Evolutionary conservation across 371 early-diverging fungal species (phyloP), one percentile per base, ranked within the genome.

Genomic region (Parasitella parasitica): DNA sequence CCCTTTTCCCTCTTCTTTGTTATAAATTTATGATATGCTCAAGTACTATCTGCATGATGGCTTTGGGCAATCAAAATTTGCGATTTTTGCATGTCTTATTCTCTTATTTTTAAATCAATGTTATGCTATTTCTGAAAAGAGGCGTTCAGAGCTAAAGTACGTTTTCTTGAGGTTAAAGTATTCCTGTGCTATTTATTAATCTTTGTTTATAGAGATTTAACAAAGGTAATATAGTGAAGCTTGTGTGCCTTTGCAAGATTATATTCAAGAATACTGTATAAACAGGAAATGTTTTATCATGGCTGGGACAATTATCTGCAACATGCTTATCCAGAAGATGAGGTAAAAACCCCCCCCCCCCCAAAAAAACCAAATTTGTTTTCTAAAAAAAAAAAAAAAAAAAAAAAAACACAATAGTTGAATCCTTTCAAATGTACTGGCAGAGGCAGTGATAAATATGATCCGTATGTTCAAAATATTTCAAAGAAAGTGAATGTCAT

Each of bases 241-340:
- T 41, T 20, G 16, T 16, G 2, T 16, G 18, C 39, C 15, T 9
- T 6, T 3, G 0, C 4, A 18, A 4, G n/a, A n/a, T n/a, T 41
- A 20, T 8, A 0, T 20, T 7, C 4, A 41, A 6, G 16, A 41
- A 3, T 18, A n/a, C 11, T 18, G n/a, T 43, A 18, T 22, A 15
- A 28, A 3, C 54, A 89, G 86, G 89, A 90, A 64, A 93, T 95
- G 90, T 97, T 97, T 70, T 71, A 86, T 70, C 94, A 95, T 72
- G 95, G 91, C 11, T 95, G 83, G 73, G 74, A 88, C 39, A 87
- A 83, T n/a, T 97, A 97, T 72, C 80, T 95, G 81, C 67, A 84
- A 32, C 63, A 91, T 60, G 98, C 89, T 3, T 97, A 89, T 76
- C 97, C 97, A 9, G 78, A 81, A 49, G 98, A 98, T 73, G 98